Evolutionary conservation across 2,329 filamentous ascomycete genomes (phyloP), one percentile per base, ranked within the genome.

Genomic region (Cladorrhinum sp.): DNA sequence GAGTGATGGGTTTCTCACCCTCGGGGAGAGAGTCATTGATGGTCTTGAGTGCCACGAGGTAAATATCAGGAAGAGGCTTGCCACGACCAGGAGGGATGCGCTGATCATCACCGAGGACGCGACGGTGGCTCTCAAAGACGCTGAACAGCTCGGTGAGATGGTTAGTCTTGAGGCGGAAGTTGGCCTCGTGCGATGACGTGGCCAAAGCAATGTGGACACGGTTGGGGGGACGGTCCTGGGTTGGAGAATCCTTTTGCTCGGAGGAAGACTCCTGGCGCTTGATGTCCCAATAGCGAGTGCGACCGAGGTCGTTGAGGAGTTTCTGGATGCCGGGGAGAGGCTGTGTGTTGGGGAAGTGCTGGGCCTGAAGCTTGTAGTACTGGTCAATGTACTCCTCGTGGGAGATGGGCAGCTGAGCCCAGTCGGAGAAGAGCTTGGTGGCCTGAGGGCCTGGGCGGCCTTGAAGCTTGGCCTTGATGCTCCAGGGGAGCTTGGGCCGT

Each of bases 11-110:
- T 65, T 81, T 77, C 55, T 89, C 86, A 41, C 85, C 85, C 2
- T 81, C 76, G 0, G 79, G 77, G 6, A 96, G 79, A 16, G 85
- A 85, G 49, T 85, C 84, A 75, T 99, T 99, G 73, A 99, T 88
- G 2, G 87, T 90, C 74, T 90, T 81, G 58, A 99, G 79, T 0
- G 95, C 93, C 0, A 98, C 80, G 8, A 96, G 77, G 75, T 96
- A 98, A 67, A 99, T 99, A 75, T 99, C 93, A 0, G 93, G 95
- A 29, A 93, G 83, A 0, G 95, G 95, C 76, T 99, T 99, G 12
- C 95, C 95, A n/a, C 92, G 80, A 0, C 93, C 93, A 2, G 81
- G 75, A 0, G 83, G 78, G 66, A 99, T 90, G 55, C 95, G 83
- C 6, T 79, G 71, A 72, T 99, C 93, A 71, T 99, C 95, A 10